A percentile compares a stretch with the other conserved stretches of the same genome.
phyloP scores from a whole-genome alignment of 2,329 filamentous ascomycete species.

The Sclerotinia glacialis region DNA sequence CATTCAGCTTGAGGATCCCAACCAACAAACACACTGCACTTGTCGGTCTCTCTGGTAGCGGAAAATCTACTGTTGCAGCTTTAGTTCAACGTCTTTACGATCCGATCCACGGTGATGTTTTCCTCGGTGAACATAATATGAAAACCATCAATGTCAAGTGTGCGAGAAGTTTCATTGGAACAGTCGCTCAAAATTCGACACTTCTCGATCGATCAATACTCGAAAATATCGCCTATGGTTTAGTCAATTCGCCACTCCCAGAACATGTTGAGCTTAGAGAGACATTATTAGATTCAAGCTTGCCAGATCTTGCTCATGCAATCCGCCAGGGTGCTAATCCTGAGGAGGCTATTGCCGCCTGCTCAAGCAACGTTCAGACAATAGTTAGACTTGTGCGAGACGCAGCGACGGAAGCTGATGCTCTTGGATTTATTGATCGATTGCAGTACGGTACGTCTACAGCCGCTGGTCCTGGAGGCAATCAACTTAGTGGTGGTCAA shows the following conservation, averaged over 20 bases:
- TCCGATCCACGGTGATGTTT: slow-evolving; percentile 5
- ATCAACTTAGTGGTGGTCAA: slow-evolving; percentile 17
- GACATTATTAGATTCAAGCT: slow-evolving; percentile 1
- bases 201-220: slow-evolving; percentile 14
- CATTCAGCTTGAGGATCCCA: slow-evolving; percentile 34
- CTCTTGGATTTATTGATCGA: slow-evolving; percentile 6
- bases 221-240: slow-evolving; percentile 17
- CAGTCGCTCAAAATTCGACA: slow-evolving; percentile 10
- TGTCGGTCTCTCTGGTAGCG: slow-evolving; percentile 57
- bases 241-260: slow-evolving; percentile 7
- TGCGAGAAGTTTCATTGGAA: slow-evolving; percentile 13
- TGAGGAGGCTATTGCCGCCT: slow-evolving; percentile 1
- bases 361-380: slow-evolving; percentile 1
- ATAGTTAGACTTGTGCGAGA: slow-evolving; percentile 9
- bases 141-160: slow-evolving; percentile 7
- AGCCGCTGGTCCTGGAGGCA: slow-evolving; percentile 1
- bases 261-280: slow-evolving; percentile 10
- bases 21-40: slow-evolving; percentile 47
- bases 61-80: slow-evolving; percentile 55
- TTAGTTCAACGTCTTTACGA: slow-evolving; percentile 58
- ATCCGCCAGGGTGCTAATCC: not conserved
- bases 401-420: slow-evolving; percentile 14
- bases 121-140: slow-evolving; percentile 1
- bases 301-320: slow-evolving; percentile 8
- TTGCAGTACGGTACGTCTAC: slow-evolving; percentile 10